phyloP scores from a whole-genome alignment of 768 basidiomycete genomes.

The Fomitopsis serialis region DNA sequence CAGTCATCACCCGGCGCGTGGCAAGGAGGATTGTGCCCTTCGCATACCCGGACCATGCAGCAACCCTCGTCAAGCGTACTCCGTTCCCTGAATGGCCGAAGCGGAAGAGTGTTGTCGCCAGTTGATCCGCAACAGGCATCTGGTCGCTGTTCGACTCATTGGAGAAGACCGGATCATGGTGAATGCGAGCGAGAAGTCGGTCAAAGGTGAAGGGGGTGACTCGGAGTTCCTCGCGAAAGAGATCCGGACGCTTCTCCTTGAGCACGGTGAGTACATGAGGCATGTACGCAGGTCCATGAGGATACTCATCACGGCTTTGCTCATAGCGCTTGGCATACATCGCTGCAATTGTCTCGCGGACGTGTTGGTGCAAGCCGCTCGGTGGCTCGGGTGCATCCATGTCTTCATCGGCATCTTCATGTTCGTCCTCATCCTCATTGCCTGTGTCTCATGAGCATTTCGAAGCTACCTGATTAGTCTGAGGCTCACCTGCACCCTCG shows the following conservation, averaged over 20 bases:
- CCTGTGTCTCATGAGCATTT: too few relatives aligned
- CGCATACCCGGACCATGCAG: conserved; percentile 32
- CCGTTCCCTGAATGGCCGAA: conserved; percentile 38
- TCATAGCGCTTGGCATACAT: neutral
- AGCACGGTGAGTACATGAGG: conserved; percentile 15
- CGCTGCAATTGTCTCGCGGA: too few relatives aligned
- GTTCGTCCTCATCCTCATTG: neutral
- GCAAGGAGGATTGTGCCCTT: conserved; percentile 25
- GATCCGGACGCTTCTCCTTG: conserved; percentile 20
- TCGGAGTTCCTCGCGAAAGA: conserved; percentile 26
- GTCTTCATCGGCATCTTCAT: neutral
- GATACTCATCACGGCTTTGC: neutral
- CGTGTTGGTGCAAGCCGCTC: too few relatives aligned
- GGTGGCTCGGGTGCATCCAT: neutral
- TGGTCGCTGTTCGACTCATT: conserved; percentile 25
- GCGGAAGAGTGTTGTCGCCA: conserved; percentile 33
- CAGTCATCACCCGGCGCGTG: conserved; percentile 27
- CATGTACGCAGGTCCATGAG: conserved; percentile 6
- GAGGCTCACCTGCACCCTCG: neutral
- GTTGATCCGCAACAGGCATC: conserved; percentile 23
- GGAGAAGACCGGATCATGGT: conserved; percentile 20
- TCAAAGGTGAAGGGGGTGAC: conserved; percentile 32
- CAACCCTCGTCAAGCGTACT: conserved; percentile 25
- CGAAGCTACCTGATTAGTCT: too few relatives aligned
- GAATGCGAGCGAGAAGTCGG: conserved; percentile 18